Evolutionary conservation across 108 stramenopile genomes (phyloP).

Genomic region (Cyclotella baltica): DNA sequence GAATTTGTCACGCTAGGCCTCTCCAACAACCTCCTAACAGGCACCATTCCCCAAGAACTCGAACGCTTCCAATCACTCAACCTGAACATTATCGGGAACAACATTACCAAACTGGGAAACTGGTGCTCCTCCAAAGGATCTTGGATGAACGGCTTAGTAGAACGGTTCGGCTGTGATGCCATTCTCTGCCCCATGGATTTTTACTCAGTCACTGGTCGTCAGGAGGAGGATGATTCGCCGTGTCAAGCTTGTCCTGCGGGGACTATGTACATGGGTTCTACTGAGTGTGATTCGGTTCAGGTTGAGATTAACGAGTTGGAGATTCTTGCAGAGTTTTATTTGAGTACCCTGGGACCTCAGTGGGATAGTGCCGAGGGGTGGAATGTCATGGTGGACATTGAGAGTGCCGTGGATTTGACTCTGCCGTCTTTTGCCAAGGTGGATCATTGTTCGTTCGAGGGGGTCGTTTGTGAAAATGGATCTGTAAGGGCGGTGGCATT

Average conservation of each 20-base stretch:
- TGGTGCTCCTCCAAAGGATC: slow-evolving; percentile 47
- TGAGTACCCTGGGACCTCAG: slow-evolving; percentile 55
- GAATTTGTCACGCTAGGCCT: slow-evolving; percentile 55
- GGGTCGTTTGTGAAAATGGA: slow-evolving; percentile 41
- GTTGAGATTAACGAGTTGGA: slow-evolving; percentile 33
- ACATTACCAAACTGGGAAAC: slow-evolving; percentile 42
- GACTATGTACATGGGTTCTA: slow-evolving; percentile 56
- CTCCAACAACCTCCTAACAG: slow-evolving; percentile 62
- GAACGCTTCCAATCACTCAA: slow-evolving; percentile 46
- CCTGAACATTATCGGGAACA: slow-evolving; percentile 61
- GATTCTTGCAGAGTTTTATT: slow-evolving; percentile 68
- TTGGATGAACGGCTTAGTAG: slow-evolving; percentile 73
- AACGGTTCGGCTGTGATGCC: slow-evolving; percentile 64
- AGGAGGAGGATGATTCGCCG: slow-evolving; percentile 47
- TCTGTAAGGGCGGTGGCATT: slow-evolving; percentile 32
- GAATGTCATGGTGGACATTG: slow-evolving; percentile 47
- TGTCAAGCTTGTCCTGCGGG: slow-evolving; percentile 59
- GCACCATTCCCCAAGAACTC: slow-evolving; percentile 53
- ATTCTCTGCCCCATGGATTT: slow-evolving; percentile 61
- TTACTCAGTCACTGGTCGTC: slow-evolving; percentile 54
- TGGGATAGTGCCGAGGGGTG: slow-evolving; percentile 58
- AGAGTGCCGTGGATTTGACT: slow-evolving; percentile 39
- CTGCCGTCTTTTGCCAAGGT: slow-evolving; percentile 37
- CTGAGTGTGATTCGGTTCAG: slow-evolving; percentile 39
- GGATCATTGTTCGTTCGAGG: slow-evolving; percentile 43